These are phyloP conservation scores for Tylopilus sp. DNA, from an alignment of 768 basidiomycete genomes.

Conservation along the genomic window DNA sequence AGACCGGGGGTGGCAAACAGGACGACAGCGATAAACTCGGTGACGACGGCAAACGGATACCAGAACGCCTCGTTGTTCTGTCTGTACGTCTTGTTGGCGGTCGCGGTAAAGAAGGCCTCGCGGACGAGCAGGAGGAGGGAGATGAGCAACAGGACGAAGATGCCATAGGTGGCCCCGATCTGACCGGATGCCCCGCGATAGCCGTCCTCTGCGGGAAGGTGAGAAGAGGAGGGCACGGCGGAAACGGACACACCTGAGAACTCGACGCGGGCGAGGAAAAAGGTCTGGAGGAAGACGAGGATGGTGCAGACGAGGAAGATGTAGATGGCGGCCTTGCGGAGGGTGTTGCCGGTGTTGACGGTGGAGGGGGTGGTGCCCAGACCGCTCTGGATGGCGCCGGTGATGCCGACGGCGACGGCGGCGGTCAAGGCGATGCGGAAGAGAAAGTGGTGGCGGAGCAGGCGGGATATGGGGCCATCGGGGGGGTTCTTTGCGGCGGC, in stretches of 20 bases:
- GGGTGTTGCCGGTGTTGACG: slow-evolving; percentile 17
- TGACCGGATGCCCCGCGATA: not conserved
- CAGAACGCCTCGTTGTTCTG: slow-evolving; percentile 31
- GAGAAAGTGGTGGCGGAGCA: slow-evolving; percentile 17
- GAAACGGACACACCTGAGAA: slow-evolving; percentile 4
- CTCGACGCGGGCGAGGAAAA: slow-evolving; percentile 20
- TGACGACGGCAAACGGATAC: slow-evolving; percentile 32
- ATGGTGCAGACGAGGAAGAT: slow-evolving; percentile 29
- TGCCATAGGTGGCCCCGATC: slow-evolving; percentile 18
- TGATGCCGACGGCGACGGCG: slow-evolving; percentile 29
- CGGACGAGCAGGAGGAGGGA: slow-evolving; percentile 25
- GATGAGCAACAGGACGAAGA: slow-evolving; percentile 24
- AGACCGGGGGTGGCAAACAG: slow-evolving; percentile 31
- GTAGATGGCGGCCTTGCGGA: slow-evolving; percentile 27
- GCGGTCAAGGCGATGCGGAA: slow-evolving; percentile 26
- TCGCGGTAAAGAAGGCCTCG: slow-evolving; percentile 32
- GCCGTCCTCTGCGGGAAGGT: slow-evolving; percentile 6
- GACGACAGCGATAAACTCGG: slow-evolving; percentile 31
- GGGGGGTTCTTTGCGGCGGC: slow-evolving; percentile 17
- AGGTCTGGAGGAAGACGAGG: slow-evolving; percentile 19
- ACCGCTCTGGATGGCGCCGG: slow-evolving; percentile 19
- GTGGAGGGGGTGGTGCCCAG: slow-evolving; percentile 1
- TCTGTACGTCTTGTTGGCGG: not conserved
- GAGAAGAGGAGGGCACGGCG: not conserved
- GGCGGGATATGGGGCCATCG: slow-evolving; percentile 6